Percentiles rank a stretch among this genome's conserved stretches.
Evolutionary conservation across 768 basidiomycete genomes (phyloP).

Genomic region (Leccinum olivaceopallidum): DNA sequence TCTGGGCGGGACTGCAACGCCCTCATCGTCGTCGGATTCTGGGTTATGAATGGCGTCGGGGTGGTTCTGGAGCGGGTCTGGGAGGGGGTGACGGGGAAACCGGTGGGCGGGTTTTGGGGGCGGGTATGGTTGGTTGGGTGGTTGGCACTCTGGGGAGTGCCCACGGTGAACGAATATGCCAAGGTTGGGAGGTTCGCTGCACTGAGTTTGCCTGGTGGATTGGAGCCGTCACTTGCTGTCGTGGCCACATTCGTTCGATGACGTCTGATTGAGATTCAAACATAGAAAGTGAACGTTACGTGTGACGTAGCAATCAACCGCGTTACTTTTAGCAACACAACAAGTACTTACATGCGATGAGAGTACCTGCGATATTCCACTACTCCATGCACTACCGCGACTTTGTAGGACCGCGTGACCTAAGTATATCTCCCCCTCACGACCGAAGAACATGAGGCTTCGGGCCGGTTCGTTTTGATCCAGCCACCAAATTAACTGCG

Average conservation of each 20-base stretch:
- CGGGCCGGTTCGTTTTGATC: no score
- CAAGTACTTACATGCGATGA: no score
- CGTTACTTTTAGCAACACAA: no score
- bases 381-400: no score
- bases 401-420: no score
- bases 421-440: no score
- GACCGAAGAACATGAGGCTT: no score
- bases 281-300: no score
- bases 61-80: constrained; percentile 49
- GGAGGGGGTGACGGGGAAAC: constrained; percentile 40
- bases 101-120: constrained; percentile 48
- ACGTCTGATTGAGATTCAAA: no score
- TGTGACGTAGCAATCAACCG: no score
- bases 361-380: no score
- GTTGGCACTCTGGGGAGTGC: constrained; percentile 47
- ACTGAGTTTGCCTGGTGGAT: constrained; percentile 11
- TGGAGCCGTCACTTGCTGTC: constrained; percentile 13
- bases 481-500: no score
- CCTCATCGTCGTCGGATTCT: constrained; percentile 45
- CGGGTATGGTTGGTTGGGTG: constrained; percentile 52
- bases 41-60: constrained; percentile 57
- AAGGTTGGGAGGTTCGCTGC: constrained; percentile 15
- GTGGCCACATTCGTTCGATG: constrained; percentile 29
- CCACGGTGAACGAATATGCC: constrained; percentile 42
- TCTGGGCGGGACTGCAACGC: constrained; percentile 51